These are phyloP conservation scores for Pythium graminicola DNA, from an alignment of 352 stramenopile species.

Conservation along the genomic window DNA sequence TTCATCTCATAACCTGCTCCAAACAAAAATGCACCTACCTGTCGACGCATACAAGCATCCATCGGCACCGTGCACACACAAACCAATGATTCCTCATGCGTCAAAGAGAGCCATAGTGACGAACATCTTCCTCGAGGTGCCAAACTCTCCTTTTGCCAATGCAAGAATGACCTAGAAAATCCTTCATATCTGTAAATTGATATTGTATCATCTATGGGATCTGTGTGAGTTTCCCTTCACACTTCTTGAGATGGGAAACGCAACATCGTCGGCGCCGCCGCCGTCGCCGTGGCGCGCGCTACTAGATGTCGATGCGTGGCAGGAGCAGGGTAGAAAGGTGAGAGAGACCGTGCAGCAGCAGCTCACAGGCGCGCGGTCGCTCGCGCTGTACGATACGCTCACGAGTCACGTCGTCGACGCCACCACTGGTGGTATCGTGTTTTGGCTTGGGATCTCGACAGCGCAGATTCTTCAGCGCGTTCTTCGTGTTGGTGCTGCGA, in stretches of 20 bases:
- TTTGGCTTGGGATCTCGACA: slow-evolving; percentile 26
- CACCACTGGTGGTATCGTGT: slow-evolving; percentile 26
- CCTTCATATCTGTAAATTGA: background rate
- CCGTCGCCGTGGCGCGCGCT: background rate
- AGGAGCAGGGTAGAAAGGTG: background rate
- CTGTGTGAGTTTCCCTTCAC: background rate
- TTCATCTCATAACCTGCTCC: too few species aligned
- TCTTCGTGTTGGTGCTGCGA: slow-evolving; percentile 21
- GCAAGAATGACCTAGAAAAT: too few species aligned
- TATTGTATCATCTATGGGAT: slow-evolving; percentile 1
- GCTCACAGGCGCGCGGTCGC: slow-evolving; percentile 15
- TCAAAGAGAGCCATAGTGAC: too few species aligned
- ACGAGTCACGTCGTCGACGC: slow-evolving; percentile 23
- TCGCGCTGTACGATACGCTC: slow-evolving; percentile 22
- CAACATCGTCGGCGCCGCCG: slow-evolving; percentile 7
- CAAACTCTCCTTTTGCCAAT: too few species aligned
- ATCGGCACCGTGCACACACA: too few species aligned
- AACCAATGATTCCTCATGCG: too few species aligned
- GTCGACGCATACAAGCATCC: too few species aligned
- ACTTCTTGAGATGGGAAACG: slow-evolving; percentile 2
- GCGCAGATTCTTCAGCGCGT: slow-evolving; percentile 26
- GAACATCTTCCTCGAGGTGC: too few species aligned
- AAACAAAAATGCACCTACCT: too few species aligned
- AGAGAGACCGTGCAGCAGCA: slow-evolving; percentile 3
- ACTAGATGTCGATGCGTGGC: slow-evolving; percentile 8